Conservation (phyloP, 176 grass and related monocot genomes). For the Elymus sibiricus region DNA sequence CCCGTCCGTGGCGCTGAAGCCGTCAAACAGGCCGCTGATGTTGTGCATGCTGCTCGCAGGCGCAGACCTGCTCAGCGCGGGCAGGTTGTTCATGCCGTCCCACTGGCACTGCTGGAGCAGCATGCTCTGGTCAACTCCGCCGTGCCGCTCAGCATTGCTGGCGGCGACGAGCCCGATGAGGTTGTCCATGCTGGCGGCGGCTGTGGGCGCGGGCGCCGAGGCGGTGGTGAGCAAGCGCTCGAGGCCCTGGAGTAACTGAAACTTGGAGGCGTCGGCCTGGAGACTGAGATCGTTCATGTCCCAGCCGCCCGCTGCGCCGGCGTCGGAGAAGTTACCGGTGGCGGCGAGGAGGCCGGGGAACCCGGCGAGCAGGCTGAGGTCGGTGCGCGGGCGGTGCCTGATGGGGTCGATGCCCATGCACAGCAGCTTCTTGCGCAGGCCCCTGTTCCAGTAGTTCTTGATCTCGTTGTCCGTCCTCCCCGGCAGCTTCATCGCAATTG, state of each 20-base stretch:
- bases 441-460: too few relatives aligned
- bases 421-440: too few relatives aligned
- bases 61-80: conserved; percentile 10
- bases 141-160: background rate
- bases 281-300: conserved; percentile 58
- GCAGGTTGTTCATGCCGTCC: conserved; percentile 41
- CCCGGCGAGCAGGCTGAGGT: too few relatives aligned
- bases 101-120: conserved; percentile 42
- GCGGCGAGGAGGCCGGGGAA: conserved; percentile 17
- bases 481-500: too few relatives aligned
- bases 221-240: conserved; percentile 43
- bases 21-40: background rate
- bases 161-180: conserved; percentile 50
- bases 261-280: conserved; percentile 74
- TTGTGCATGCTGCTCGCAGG: conserved; percentile 1
- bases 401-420: too few relatives aligned
- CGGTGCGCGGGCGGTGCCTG: too few relatives aligned
- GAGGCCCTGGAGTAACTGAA: conserved; percentile 62
- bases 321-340: background rate
- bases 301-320: background rate
- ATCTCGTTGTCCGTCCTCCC: too few relatives aligned
- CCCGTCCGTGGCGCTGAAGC: conserved; percentile 6
- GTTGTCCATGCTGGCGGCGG: conserved; percentile 16
- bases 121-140: background rate
- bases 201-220: background rate